Conservation (phyloP, 257 asterid genomes). For the Leptodermis oblonga region DNA sequence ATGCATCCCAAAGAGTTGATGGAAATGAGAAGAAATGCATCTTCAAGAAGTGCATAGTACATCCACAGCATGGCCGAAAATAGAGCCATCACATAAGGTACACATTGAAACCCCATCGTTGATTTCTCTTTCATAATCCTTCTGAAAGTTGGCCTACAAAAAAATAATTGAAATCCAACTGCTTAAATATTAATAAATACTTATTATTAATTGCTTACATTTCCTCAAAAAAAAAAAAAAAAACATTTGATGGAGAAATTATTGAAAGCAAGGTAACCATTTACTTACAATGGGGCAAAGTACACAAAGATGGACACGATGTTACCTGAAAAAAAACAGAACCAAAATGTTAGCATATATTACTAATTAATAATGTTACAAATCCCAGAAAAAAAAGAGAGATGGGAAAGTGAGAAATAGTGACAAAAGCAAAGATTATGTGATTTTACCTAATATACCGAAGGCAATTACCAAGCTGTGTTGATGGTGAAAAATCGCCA, state of each 20-base stretch:
- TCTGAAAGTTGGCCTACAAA: slow-evolving; percentile 54
- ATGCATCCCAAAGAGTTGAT: slow-evolving; percentile 66
- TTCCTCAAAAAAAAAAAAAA: too few relatives aligned
- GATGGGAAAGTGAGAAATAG: background rate
- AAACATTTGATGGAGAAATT: too few relatives aligned
- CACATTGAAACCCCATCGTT: slow-evolving; percentile 60
- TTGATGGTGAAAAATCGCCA: slow-evolving; percentile 27
- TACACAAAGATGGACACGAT: slow-evolving; percentile 57
- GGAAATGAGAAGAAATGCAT: slow-evolving; percentile 47
- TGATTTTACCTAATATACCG: slow-evolving; percentile 35
- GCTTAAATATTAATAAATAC: too few relatives aligned
- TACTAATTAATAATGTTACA: background rate
- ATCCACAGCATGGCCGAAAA: slow-evolving; percentile 75
- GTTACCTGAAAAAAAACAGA: slow-evolving; percentile 50
- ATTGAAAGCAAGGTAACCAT: background rate
- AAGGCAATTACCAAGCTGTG: slow-evolving; percentile 29
- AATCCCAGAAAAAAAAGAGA: background rate
- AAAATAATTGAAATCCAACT: background rate
- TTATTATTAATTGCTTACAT: too few relatives aligned
- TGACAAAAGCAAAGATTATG: too few relatives aligned
- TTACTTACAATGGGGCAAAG: slow-evolving; percentile 78
- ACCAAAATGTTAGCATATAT: background rate
- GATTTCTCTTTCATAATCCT: slow-evolving; percentile 60
- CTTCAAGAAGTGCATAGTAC: slow-evolving; percentile 65
- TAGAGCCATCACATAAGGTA: slow-evolving; percentile 63